Percentiles rank a stretch among this genome's conserved stretches.
Conservation (phyloP, 2,329 filamentous ascomycete species). For the Didymella sp. region DNA sequence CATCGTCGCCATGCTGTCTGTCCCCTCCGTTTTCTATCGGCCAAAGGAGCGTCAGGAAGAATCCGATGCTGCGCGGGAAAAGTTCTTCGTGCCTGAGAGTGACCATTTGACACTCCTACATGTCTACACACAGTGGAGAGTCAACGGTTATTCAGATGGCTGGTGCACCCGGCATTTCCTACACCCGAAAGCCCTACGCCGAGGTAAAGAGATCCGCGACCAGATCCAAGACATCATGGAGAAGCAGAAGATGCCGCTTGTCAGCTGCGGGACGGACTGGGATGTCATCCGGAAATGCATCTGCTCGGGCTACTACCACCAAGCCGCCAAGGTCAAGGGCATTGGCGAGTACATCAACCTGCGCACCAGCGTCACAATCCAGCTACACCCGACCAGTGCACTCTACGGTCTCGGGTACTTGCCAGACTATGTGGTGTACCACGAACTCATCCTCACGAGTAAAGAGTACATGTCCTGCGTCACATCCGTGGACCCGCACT, state of each 20-base stretch:
- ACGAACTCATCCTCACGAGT: conserved; percentile 94
- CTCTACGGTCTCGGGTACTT: conserved; percentile 92
- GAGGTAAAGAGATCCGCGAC: conserved; percentile 92
- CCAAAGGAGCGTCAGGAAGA: conserved; percentile 97
- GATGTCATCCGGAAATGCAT: conserved; percentile 95
- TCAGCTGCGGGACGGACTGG: conserved; percentile 95
- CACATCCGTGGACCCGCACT: conserved; percentile 93
- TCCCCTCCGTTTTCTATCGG: conserved; percentile 95
- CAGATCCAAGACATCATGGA: conserved; percentile 94
- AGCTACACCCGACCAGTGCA: conserved; percentile 91
- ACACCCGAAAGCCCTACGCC: conserved; percentile 89
- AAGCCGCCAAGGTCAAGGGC: conserved; percentile 94
- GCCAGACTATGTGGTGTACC: conserved; percentile 96
- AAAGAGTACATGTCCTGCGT: conserved; percentile 99
- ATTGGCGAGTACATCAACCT: conserved; percentile 98
- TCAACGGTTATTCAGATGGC: conserved; percentile 85
- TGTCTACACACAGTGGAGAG: conserved; percentile 94
- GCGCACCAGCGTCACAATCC: conserved; percentile 90
- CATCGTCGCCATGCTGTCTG: conserved; percentile 96
- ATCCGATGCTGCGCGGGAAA: conserved; percentile 91
- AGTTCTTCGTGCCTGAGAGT: conserved; percentile 98
- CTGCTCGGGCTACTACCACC: conserved; percentile 97
- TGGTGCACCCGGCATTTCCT: conserved; percentile 96
- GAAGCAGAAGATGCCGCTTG: conserved; percentile 86
- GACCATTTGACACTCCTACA: conserved; percentile 96